Evolutionary conservation across 1,139 yeast genomes (phyloP).

Genomic region (Taphrina deformans): DNA sequence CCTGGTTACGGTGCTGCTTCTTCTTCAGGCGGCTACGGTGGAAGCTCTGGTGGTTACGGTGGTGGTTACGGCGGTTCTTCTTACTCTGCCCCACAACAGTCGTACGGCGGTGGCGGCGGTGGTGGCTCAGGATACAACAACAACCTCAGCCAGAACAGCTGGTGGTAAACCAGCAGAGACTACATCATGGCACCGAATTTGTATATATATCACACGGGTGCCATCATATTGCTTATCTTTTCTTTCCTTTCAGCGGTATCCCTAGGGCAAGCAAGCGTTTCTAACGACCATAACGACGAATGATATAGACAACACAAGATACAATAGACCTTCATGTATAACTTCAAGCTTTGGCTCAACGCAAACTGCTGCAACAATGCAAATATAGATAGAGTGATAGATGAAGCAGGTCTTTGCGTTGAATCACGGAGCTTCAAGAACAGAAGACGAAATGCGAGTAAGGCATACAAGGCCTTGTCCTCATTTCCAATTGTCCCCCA

Average conservation of each 20-base stretch:
- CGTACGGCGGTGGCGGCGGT: conserved; percentile 44
- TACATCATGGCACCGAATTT: not conserved
- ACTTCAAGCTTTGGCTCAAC: conserved; percentile 10
- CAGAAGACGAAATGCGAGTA: conserved; percentile 1
- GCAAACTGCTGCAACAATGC: conserved; percentile 7
- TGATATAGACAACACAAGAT: conserved; percentile 1
- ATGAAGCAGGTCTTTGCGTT: not conserved
- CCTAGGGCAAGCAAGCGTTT: conserved; percentile 16
- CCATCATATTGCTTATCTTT: not conserved
- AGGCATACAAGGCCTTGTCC: not conserved
- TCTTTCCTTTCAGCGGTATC: not conserved
- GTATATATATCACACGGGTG: not conserved
- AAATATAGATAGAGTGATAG: not conserved
- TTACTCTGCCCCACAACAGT: conserved; percentile 42
- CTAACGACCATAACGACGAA: conserved; percentile 19
- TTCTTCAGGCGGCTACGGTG: conserved; percentile 38
- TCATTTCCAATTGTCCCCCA: conserved; percentile 5
- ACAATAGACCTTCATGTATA: conserved; percentile 13
- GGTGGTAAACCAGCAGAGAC: conserved; percentile 42
- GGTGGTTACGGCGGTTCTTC: conserved; percentile 39
- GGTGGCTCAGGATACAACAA: conserved; percentile 39
- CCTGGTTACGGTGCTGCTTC: conserved; percentile 41
- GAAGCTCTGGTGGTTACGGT: conserved; percentile 39
- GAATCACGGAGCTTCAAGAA: not conserved
- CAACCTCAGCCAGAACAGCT: conserved; percentile 44